Evolutionary conservation across 1,139 yeast genomes (phyloP), one percentile per base, ranked within the genome.

Genomic region (Candida sanyaensis): DNA sequence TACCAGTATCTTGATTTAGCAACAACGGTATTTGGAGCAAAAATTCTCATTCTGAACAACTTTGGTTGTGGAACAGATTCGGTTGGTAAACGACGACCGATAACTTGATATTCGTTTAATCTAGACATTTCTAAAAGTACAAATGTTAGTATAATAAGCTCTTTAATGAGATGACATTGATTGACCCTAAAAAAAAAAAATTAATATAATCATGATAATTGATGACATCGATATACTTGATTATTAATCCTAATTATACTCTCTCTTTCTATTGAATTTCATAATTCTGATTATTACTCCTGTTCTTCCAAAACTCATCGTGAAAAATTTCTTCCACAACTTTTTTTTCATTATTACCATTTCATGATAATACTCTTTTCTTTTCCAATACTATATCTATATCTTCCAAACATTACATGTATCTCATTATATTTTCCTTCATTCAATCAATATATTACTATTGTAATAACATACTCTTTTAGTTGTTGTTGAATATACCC

Each of bases 1-100:
- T 93, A 95, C 99, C 99, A 93, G 96, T 91, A 93, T 83, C 99
- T 93, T 72, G 99, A 93, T 87, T 93, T 93, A 76, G 99, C 99
- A 77, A 93, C 96, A 77, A 93, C 98, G 67, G 84, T 88, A 83
- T 93, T 93, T 71, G 97, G 95, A 73, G 99, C 99, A 80, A 93
- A 93, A 81, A 93, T 91, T 86, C 97, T 91, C 98, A 93, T 93
- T 79, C 99, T 91, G 96, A 86, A 93, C 83, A 93, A 90, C 87
- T 93, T 93, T 80, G 99, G 99, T 83, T 91, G 97, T 71, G 98
- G 97, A 74, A 88, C 97, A 72, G 92, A 81, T 80, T 91, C 98
- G 73, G 97, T 91, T 68, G 99, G 99, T 80, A 93, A 91, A 83
- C 96, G 96, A 81, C 99, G 97, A 83, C 99, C 99, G 81, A 93